Evolutionary conservation across 164 flowering plant species (phyloP).

Genomic region (Chloranthus sessilifolius): DNA sequence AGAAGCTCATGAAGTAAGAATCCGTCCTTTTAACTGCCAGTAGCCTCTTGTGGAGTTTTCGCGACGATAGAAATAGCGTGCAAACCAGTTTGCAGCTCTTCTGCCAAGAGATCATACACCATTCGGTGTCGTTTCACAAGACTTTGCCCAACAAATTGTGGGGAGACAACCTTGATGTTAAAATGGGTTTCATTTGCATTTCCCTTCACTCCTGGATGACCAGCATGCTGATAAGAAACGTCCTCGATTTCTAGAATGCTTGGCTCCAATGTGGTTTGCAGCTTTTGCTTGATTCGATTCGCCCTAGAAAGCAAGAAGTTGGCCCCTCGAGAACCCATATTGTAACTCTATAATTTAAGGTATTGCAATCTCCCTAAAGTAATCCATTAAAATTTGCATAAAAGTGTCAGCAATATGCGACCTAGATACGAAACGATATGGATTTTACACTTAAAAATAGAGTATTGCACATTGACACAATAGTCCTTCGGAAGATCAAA

Average conservation of each 20-base stretch:
- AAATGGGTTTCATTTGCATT: conserved; percentile 65
- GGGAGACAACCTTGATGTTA: conserved; percentile 64
- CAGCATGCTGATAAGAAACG: conserved; percentile 78
- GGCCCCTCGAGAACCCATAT: conserved; percentile 45
- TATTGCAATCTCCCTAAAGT: conserved; percentile 1
- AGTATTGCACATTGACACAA: no score
- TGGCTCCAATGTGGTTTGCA: conserved; percentile 47
- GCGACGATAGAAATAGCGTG: conserved; percentile 86
- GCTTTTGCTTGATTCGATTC: conserved; percentile 44
- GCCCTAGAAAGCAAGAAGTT: conserved; percentile 40
- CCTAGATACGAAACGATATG: no score
- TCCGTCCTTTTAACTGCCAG: conserved; percentile 11
- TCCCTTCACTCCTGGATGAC: conserved; percentile 67
- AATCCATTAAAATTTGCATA: no score
- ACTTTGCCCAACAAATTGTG: conserved; percentile 61
- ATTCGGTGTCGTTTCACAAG: conserved; percentile 78
- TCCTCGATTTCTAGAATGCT: conserved; percentile 55
- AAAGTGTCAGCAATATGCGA: no score
- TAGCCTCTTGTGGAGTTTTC: conserved; percentile 65
- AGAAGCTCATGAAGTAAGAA: no score
- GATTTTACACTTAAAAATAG: no score
- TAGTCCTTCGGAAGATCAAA: no score
- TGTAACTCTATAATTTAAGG: background rate
- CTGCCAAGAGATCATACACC: conserved; percentile 64
- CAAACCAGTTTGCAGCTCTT: conserved; percentile 71